phyloP scores from a whole-genome alignment of 441 rosid genomes.

The Cnidoscolus chayamansa region DNA sequence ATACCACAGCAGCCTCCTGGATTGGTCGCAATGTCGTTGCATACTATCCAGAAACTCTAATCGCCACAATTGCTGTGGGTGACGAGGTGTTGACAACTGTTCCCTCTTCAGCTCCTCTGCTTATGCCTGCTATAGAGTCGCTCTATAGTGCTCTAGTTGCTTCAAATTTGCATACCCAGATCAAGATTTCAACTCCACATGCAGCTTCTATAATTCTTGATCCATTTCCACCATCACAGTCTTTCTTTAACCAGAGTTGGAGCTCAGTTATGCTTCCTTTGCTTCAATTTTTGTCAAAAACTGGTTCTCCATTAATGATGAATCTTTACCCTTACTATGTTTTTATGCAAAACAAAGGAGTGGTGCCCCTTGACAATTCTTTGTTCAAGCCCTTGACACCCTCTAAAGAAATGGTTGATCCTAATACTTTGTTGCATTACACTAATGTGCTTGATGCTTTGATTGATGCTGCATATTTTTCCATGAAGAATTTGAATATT shows the following conservation, averaged over 20 bases:
- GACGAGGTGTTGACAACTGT: constrained; percentile 89
- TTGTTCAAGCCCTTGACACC: constrained; percentile 89
- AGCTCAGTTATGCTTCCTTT: constrained; percentile 61
- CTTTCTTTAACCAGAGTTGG: constrained; percentile 90
- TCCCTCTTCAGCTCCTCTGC: constrained; percentile 79
- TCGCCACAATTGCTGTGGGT: constrained; percentile 72
- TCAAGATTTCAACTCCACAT: constrained; percentile 92
- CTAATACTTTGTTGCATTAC: constrained; percentile 91
- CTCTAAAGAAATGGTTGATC: constrained; percentile 92
- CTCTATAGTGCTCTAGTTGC: constrained; percentile 84
- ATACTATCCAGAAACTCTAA: constrained; percentile 70
- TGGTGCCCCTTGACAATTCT: constrained; percentile 86
- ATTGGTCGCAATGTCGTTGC: constrained; percentile 75
- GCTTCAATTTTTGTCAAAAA: constrained; percentile 73
- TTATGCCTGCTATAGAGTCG: constrained; percentile 77
- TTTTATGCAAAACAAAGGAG: constrained; percentile 93
- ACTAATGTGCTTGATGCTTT: constrained; percentile 90
- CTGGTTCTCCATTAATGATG: constrained; percentile 90
- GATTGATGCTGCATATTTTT: constrained; percentile 89
- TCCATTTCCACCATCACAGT: constrained; percentile 89
- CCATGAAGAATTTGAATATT: constrained; percentile 86
- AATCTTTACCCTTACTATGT: constrained; percentile 94
- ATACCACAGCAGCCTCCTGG: constrained; percentile 85
- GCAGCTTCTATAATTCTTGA: constrained; percentile 81
- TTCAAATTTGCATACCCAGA: constrained; percentile 75